phyloP scores from a whole-genome alignment of 176 grass and related monocot species.

The Hyparrhenia diplandra region DNA sequence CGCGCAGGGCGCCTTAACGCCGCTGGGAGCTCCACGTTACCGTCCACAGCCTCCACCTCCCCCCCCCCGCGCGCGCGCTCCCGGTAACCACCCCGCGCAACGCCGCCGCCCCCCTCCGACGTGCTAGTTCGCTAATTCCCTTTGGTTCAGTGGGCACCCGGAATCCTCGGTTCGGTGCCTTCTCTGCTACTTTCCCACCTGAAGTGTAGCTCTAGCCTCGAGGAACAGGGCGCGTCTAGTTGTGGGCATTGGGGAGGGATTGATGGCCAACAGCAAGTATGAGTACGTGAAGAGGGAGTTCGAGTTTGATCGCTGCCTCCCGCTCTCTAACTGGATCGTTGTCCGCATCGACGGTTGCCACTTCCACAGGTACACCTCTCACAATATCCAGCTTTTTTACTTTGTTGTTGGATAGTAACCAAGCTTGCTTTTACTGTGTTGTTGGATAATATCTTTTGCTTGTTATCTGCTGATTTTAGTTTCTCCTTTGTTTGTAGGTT shows the following conservation, averaged over 20 bases:
- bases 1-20: too few relatives aligned
- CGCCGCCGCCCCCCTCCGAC: not conserved
- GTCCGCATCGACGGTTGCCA: constrained; percentile 82
- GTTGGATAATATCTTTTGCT: not conserved
- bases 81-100: not conserved
- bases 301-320: constrained; percentile 52
- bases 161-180: not conserved
- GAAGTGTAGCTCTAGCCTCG: not conserved
- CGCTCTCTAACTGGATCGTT: constrained; percentile 77
- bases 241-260: not conserved
- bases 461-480: constrained; percentile 16
- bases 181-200: not conserved
- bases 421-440: not conserved
- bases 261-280: constrained; percentile 76
- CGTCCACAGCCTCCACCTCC: too few relatives aligned
- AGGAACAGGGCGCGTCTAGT: not conserved
- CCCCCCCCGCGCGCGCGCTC: too few relatives aligned
- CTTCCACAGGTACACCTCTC: constrained; percentile 57
- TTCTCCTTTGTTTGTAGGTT: constrained; percentile 62
- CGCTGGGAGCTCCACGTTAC: too few relatives aligned
- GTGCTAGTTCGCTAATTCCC: not conserved
- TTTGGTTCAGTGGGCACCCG: not conserved
- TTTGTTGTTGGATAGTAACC: too few relatives aligned
- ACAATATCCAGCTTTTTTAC: too few relatives aligned
- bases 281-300: constrained; percentile 84